phyloP scores from a whole-genome alignment of 805 yeast species.

The Lipomyces chichibuensis region DNA sequence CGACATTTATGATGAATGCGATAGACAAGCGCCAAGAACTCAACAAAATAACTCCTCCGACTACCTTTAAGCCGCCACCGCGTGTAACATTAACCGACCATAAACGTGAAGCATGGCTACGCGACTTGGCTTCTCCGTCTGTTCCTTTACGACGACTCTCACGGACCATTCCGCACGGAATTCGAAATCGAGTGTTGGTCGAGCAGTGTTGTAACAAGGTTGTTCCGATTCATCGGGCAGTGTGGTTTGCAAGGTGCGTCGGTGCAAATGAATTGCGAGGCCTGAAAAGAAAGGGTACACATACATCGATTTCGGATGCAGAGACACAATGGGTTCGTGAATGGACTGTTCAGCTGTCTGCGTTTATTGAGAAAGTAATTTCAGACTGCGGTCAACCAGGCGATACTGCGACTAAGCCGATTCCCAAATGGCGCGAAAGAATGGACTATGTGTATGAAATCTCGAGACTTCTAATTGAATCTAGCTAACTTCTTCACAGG shows the following conservation, averaged over 20 bases:
- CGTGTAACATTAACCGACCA: conserved; percentile 88
- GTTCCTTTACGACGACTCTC: conserved; percentile 70
- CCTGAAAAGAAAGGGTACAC: conserved; percentile 54
- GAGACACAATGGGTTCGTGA: conserved; percentile 74
- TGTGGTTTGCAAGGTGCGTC: conserved; percentile 90
- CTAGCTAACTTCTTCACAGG: not conserved
- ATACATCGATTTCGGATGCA: conserved; percentile 31
- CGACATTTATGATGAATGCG: conserved; percentile 53
- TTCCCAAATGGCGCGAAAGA: conserved; percentile 52
- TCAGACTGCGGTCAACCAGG: conserved; percentile 47
- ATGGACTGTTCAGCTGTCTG: conserved; percentile 85
- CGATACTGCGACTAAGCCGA: conserved; percentile 7
- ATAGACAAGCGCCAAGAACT: conserved; percentile 52
- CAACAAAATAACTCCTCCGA: conserved; percentile 53
- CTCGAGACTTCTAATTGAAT: not conserved
- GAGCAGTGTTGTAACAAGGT: conserved; percentile 70
- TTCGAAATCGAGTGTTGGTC: conserved; percentile 68
- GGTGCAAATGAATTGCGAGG: conserved; percentile 74
- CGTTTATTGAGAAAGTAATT: conserved; percentile 57
- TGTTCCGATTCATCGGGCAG: conserved; percentile 78
- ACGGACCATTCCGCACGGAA: conserved; percentile 87
- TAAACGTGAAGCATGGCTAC: conserved; percentile 82
- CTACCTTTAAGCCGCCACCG: conserved; percentile 78
- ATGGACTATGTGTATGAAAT: conserved; percentile 55
- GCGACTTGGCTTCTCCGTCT: conserved; percentile 69